These are phyloP conservation scores for Coccomyxa sp. DNA, from an alignment of 139 green algal genomes.

Conservation along the genomic window DNA sequence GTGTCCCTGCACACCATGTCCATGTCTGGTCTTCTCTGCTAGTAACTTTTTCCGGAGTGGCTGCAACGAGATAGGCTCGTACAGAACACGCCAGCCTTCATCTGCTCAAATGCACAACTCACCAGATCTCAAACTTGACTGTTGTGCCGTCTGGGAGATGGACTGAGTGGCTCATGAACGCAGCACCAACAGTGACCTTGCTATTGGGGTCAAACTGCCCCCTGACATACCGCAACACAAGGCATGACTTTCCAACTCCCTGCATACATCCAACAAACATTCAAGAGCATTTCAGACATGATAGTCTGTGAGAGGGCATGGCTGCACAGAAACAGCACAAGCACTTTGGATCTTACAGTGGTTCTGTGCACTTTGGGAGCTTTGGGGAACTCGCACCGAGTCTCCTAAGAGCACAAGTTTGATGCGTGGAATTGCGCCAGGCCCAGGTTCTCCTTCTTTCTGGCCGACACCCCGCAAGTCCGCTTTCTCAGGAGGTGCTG, in stretches of 20 bases:
- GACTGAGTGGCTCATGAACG: conserved; percentile 54
- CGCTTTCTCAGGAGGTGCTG: not conserved
- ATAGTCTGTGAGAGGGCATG: not conserved
- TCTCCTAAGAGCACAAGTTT: conserved; percentile 80
- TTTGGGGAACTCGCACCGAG: conserved; percentile 24
- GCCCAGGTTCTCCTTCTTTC: not conserved
- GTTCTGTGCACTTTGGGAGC: too few species aligned
- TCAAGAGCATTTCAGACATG: too few species aligned
- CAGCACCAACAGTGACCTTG: conserved; percentile 66
- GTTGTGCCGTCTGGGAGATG: conserved; percentile 25
- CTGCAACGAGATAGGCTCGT: too few species aligned
- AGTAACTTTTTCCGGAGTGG: not conserved
- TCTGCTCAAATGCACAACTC: not conserved
- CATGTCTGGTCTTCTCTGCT: not conserved
- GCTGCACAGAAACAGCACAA: not conserved
- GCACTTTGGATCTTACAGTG: not conserved
- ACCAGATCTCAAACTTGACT: conserved; percentile 75
- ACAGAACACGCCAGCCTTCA: too few species aligned
- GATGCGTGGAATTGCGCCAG: conserved; percentile 20
- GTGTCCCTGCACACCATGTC: conserved; percentile 37
- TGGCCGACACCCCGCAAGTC: conserved; percentile 4
- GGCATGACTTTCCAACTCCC: conserved; percentile 67
- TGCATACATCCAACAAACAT: not conserved
- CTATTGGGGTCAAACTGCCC: conserved; percentile 45
- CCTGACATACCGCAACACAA: conserved; percentile 54